Evolutionary conservation across 1,284 basidiomycete species (phyloP), one percentile per base, ranked within the genome.

Genomic region (Vanrija humicola): DNA sequence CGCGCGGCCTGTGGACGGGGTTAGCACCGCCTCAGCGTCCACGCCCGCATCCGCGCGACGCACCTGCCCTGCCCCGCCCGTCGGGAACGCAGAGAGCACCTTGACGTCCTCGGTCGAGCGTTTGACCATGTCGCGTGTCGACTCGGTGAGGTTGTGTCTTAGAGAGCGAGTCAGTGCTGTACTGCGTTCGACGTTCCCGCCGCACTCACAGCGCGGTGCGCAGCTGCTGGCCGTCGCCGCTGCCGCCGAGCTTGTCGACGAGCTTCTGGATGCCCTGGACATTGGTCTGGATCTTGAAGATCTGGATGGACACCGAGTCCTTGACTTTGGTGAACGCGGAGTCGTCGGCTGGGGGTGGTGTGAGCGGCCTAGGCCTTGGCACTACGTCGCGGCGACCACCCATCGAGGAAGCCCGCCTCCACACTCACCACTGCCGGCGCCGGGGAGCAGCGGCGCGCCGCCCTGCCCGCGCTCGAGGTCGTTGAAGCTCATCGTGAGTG

Each of bases 261-360:
- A 95, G 82, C 72, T 91, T 90, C 69, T 92, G 79, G 50, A 99
- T 95, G 14, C 90, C 94, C 67, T 94, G 89, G 6, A 98, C 92
- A 77, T 98, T 99, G 58, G 89, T 85, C 70, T 96, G 95, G 80
- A 98, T 92, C 83, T 98, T 97, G 86, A 98, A 98, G 58, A 97
- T 89, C 74, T 98, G 95, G 16, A 98, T 82, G 1, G 91, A 90
- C 49, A 98, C 81, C 18, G 88, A 88, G 25, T 87, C 86, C 68
- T 96, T 90, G 18, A 97, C 79, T 43, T 80, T 80, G 19, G 83
- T 79, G 75, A 97, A 98, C 21, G 21, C 21, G 14, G 69, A 63
- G 15, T 68, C 62, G 59, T 73, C 70, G 48, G 64, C 66, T 54
- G 53, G 38, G 21, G 38, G 34, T 23, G 15, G 3, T 23, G 21